Conservation (phyloP, 768 basidiomycete species). For the Pulveroboletus ravenelii region DNA sequence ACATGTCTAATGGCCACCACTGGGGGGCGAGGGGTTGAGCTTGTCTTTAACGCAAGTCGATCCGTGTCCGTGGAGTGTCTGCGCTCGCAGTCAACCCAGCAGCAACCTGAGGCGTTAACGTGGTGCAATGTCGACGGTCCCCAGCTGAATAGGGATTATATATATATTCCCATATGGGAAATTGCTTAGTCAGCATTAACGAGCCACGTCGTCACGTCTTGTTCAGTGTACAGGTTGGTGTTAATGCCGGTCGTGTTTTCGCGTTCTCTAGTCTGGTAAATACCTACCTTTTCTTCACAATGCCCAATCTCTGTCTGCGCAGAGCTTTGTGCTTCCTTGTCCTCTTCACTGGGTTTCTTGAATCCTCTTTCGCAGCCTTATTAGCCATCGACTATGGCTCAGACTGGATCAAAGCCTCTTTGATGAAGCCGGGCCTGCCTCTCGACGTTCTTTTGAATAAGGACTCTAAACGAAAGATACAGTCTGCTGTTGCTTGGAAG, state of each 20-base stretch:
- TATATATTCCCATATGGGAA: background rate
- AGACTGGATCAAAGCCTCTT: conserved; percentile 94
- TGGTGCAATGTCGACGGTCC: too few relatives aligned
- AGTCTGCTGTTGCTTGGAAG: conserved; percentile 88
- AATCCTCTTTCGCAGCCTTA: conserved; percentile 60
- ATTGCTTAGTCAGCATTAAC: conserved; percentile 16
- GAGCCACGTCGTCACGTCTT: conserved; percentile 20
- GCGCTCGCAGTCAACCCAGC: too few relatives aligned
- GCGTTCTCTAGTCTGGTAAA: conserved; percentile 13
- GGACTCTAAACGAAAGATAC: conserved; percentile 95
- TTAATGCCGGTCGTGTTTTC: conserved; percentile 9
- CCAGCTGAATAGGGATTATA: too few relatives aligned
- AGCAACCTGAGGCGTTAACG: too few relatives aligned
- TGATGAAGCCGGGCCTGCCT: conserved; percentile 90
- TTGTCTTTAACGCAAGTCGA: too few relatives aligned
- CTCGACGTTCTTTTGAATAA: conserved; percentile 96
- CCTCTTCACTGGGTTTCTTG: conserved; percentile 20
- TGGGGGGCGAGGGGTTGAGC: too few relatives aligned
- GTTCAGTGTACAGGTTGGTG: background rate
- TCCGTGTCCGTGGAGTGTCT: background rate
- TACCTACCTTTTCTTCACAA: conserved; percentile 10
- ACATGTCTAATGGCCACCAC: too few relatives aligned
- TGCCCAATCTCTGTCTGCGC: conserved; percentile 23
- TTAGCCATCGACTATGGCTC: conserved; percentile 98
- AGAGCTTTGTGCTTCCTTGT: conserved; percentile 25